These are phyloP conservation scores for Alternaria atra DNA, from an alignment of 2,329 filamentous ascomycete species.

Conservation along the genomic window DNA sequence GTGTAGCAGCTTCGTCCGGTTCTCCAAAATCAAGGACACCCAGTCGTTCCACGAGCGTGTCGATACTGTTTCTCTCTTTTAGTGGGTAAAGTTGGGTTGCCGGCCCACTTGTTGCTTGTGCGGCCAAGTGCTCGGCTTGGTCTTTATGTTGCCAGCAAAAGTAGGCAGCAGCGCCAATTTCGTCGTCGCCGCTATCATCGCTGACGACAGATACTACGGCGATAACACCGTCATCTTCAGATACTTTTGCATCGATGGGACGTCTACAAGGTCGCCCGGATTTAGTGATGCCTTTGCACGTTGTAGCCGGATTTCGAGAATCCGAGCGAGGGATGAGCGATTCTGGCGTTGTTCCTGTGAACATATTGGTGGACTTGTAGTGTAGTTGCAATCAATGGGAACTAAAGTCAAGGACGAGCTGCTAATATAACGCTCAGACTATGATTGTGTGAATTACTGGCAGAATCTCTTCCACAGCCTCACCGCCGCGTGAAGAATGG, in stretches of 20 bases:
- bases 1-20: slow-evolving; percentile 48
- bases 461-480: slow-evolving; percentile 9
- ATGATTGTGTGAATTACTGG: background rate
- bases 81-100: slow-evolving; percentile 63
- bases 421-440: background rate
- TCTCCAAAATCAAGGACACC: slow-evolving; percentile 74
- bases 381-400: background rate
- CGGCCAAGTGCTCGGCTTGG: slow-evolving; percentile 67
- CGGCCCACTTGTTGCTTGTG: slow-evolving; percentile 28
- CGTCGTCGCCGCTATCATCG: slow-evolving; percentile 58
- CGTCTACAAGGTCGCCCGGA: slow-evolving; percentile 85
- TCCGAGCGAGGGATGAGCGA: slow-evolving; percentile 79
- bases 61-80: slow-evolving; percentile 77
- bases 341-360: slow-evolving; percentile 72
- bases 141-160: slow-evolving; percentile 98
- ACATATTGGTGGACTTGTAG: slow-evolving; percentile 31
- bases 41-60: slow-evolving; percentile 83
- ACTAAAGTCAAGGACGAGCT: background rate
- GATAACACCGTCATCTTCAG: slow-evolving; percentile 51
- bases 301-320: slow-evolving; percentile 82
- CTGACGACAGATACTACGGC: slow-evolving; percentile 51
- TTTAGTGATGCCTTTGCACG: slow-evolving; percentile 87
- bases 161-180: slow-evolving; percentile 66
- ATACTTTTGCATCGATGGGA: slow-evolving; percentile 63
- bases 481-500: slow-evolving; percentile 1